A percentile compares a stretch with the other conserved stretches of the same genome.
These are phyloP conservation scores for Penicillium sp. DNA, from an alignment of 2,329 filamentous ascomycete genomes.

Conservation along the genomic window DNA sequence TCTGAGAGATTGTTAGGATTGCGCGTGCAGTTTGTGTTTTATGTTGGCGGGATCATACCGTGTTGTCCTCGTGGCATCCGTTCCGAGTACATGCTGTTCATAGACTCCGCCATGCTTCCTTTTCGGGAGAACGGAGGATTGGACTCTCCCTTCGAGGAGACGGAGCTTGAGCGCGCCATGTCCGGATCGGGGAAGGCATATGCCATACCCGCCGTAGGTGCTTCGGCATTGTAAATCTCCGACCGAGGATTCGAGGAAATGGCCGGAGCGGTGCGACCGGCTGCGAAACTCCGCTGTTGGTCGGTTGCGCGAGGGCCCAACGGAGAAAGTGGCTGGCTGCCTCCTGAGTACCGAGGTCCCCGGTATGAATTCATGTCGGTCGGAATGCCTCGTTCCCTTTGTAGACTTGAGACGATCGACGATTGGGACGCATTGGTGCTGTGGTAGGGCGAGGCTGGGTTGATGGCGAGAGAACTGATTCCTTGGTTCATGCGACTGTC, in stretches of 20 bases:
- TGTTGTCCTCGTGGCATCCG: conserved; percentile 50
- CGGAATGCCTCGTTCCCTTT: conserved; percentile 45
- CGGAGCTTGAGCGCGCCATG: conserved; percentile 41
- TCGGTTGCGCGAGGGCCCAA: conserved; percentile 37
- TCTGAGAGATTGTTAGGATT: conserved; percentile 32
- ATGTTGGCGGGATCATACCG: conserved; percentile 34
- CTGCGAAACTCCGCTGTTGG: conserved; percentile 45
- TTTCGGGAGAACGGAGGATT: conserved; percentile 44
- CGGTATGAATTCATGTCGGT: conserved; percentile 42
- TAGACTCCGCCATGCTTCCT: conserved; percentile 49
- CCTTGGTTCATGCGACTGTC: conserved; percentile 53
- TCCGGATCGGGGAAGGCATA: conserved; percentile 54
- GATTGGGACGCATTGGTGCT: conserved; percentile 49
- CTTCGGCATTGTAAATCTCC: conserved; percentile 52
- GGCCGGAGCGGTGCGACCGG: conserved; percentile 49
- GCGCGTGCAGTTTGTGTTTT: not conserved
- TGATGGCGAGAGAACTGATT: conserved; percentile 49
- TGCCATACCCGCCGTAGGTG: conserved; percentile 51
- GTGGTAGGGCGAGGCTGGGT: conserved; percentile 49
- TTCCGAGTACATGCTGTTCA: conserved; percentile 51
- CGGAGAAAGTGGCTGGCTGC: conserved; percentile 42
- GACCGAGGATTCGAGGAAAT: conserved; percentile 51
- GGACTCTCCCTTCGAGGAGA: conserved; percentile 37
- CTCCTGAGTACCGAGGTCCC: conserved; percentile 43
- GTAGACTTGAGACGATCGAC: conserved; percentile 46